phyloP scores from a whole-genome alignment of 352 stramenopile species.

The Phytophthora citrophthora region DNA sequence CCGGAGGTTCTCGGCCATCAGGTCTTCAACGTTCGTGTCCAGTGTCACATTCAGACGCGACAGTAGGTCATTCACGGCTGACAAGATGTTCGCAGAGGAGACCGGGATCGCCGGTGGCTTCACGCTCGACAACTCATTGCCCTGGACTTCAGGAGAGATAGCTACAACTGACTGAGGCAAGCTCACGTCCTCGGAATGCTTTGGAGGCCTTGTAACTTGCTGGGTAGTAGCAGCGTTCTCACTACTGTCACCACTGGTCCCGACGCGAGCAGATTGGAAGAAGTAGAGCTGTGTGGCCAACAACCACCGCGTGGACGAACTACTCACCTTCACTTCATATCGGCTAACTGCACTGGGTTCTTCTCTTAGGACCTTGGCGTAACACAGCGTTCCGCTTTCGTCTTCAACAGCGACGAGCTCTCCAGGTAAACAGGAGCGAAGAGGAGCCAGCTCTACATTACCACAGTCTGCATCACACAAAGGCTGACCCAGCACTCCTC shows the following conservation, averaged over 20 bases:
- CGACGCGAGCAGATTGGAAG: conserved; percentile 63
- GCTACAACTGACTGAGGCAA: conserved; percentile 38
- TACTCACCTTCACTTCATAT: conserved; percentile 70
- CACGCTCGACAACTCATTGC: conserved; percentile 5
- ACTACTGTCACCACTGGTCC: conserved; percentile 19
- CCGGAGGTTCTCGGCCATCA: conserved; percentile 69
- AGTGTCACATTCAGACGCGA: conserved; percentile 74
- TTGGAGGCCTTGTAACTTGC: neutral
- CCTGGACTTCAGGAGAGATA: conserved; percentile 16
- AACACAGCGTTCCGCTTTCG: conserved; percentile 51
- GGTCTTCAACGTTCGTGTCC: conserved; percentile 66
- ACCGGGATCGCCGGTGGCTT: conserved; percentile 14
- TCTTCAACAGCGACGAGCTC: conserved; percentile 73
- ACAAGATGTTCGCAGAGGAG: conserved; percentile 58
- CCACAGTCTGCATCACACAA: conserved; percentile 54
- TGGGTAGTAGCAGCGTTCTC: neutral
- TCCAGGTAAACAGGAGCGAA: conserved; percentile 70
- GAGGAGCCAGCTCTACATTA: conserved; percentile 61
- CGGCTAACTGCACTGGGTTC: conserved; percentile 45
- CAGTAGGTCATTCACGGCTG: conserved; percentile 81
- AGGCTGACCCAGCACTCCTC: conserved; percentile 59
- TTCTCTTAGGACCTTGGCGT: conserved; percentile 66
- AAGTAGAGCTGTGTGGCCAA: conserved; percentile 72
- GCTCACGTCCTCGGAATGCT: conserved; percentile 2
- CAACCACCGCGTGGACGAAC: conserved; percentile 44